These are phyloP conservation scores for Exophiala sideris DNA, from an alignment of 2,329 filamentous ascomycete genomes.

Conservation along the genomic window DNA sequence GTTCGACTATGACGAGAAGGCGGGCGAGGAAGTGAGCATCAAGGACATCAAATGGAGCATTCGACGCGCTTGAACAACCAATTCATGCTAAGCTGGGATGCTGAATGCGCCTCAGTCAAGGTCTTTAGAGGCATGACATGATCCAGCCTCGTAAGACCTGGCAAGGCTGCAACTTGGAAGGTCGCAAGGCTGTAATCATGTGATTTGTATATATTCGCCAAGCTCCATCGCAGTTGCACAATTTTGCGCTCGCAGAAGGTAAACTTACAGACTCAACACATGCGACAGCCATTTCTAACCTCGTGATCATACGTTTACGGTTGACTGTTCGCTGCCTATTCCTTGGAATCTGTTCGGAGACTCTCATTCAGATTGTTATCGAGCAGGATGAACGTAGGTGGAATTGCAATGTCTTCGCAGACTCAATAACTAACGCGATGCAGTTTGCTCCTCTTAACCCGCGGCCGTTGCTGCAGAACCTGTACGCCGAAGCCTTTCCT, in stretches of 20 bases:
- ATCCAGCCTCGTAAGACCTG: too few relatives aligned
- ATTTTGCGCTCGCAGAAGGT: background rate
- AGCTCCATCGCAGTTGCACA: constrained; percentile 6
- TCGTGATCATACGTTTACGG: too few relatives aligned
- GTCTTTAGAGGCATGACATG: too few relatives aligned
- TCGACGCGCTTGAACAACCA: constrained; percentile 55
- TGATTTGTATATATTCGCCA: constrained; percentile 2
- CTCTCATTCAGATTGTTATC: background rate
- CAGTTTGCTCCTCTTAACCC: constrained; percentile 93
- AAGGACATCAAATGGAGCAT: constrained; percentile 88
- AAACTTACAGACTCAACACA: background rate
- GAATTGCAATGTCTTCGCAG: background rate
- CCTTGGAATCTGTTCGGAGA: background rate
- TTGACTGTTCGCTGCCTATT: too few relatives aligned
- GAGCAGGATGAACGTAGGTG: constrained; percentile 37
- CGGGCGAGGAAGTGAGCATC: constrained; percentile 85
- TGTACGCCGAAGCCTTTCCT: constrained; percentile 56
- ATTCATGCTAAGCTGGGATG: background rate
- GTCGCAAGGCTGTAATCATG: constrained; percentile 5
- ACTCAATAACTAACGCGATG: constrained; percentile 26
- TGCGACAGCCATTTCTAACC: too few relatives aligned
- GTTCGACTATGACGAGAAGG: constrained; percentile 97
- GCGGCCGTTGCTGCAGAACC: constrained; percentile 88
- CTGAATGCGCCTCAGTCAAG: background rate
- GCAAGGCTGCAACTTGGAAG: background rate